These are phyloP conservation scores for Hemileia vastatrix DNA, from an alignment of 1,284 basidiomycete genomes.

Conservation along the genomic window DNA sequence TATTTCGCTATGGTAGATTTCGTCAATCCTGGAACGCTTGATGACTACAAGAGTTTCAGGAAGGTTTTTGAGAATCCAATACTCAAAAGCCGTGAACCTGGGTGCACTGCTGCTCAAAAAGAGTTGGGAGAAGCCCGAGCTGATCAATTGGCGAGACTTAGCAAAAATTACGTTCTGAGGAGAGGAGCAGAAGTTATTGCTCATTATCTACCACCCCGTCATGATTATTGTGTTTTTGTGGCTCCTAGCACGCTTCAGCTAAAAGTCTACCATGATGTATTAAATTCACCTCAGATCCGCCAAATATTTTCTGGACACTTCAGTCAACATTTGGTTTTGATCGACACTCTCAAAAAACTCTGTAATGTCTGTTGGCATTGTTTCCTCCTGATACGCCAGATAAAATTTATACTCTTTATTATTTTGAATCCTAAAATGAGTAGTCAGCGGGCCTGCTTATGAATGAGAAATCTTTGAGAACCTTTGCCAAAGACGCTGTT, in stretches of 20 bases:
- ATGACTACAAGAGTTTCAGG: slow-evolving; percentile 36
- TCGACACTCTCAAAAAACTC: slow-evolving; percentile 71
- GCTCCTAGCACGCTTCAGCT: slow-evolving; percentile 72
- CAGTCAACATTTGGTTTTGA: slow-evolving; percentile 71
- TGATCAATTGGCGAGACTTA: slow-evolving; percentile 56
- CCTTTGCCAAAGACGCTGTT: slow-evolving; percentile 54
- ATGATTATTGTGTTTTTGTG: slow-evolving; percentile 87
- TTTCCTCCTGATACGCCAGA: no score
- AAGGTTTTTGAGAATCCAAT: slow-evolving; percentile 77
- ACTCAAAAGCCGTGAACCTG: slow-evolving; percentile 70
- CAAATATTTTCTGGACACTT: slow-evolving; percentile 59
- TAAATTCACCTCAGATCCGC: slow-evolving; percentile 59
- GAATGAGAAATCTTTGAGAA: slow-evolving; percentile 21
- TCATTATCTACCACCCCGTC: slow-evolving; percentile 80
- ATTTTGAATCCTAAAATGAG: no score
- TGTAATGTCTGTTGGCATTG: slow-evolving; percentile 72
- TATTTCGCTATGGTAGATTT: slow-evolving; percentile 97
- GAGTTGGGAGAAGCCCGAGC: slow-evolving; percentile 61
- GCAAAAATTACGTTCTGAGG: slow-evolving; percentile 78
- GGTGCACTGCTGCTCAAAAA: slow-evolving; percentile 60
- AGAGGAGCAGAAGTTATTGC: slow-evolving; percentile 68
- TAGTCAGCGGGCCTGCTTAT: slow-evolving; percentile 20
- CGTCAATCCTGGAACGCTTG: slow-evolving; percentile 80
- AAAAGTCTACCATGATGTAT: slow-evolving; percentile 65
- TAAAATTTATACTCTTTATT: no score